Evolutionary conservation across 2,329 filamentous ascomycete genomes (phyloP).

Genomic region (Xylariaceae sp.): DNA sequence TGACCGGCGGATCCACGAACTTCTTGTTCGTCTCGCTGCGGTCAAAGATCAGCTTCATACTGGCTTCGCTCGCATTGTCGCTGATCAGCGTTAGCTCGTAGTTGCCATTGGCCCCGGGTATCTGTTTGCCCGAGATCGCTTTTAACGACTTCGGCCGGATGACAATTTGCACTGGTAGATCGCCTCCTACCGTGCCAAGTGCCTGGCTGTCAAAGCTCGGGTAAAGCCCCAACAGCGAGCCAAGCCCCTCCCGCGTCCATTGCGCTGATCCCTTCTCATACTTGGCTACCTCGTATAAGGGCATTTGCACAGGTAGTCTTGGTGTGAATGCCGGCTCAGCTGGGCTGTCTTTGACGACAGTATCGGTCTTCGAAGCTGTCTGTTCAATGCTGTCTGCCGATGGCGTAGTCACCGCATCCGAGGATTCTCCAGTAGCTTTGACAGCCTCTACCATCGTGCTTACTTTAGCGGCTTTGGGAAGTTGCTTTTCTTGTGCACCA

Average conservation of each 20-base stretch:
- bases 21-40: slow-evolving; percentile 15
- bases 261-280: slow-evolving; percentile 15
- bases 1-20: slow-evolving; percentile 15
- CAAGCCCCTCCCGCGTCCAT: slow-evolving; percentile 14
- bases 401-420: background rate
- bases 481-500: no score
- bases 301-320: background rate
- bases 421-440: background rate
- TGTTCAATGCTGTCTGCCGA: background rate
- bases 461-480: background rate
- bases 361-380: background rate
- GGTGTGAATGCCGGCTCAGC: background rate
- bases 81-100: slow-evolving; percentile 10
- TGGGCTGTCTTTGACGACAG: background rate
- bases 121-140: slow-evolving; percentile 12
- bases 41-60: slow-evolving; percentile 20
- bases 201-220: slow-evolving; percentile 13
- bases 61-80: background rate
- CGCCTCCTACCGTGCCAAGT: slow-evolving; percentile 7
- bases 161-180: slow-evolving; percentile 6
- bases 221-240: slow-evolving; percentile 17
- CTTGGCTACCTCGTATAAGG: slow-evolving; percentile 20
- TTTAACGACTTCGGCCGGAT: slow-evolving; percentile 20
- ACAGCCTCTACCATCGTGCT: background rate
- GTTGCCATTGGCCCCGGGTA: slow-evolving; percentile 15